phyloP scores from a whole-genome alignment of 202 grass and related monocot species.

The Zizania palustris region DNA sequence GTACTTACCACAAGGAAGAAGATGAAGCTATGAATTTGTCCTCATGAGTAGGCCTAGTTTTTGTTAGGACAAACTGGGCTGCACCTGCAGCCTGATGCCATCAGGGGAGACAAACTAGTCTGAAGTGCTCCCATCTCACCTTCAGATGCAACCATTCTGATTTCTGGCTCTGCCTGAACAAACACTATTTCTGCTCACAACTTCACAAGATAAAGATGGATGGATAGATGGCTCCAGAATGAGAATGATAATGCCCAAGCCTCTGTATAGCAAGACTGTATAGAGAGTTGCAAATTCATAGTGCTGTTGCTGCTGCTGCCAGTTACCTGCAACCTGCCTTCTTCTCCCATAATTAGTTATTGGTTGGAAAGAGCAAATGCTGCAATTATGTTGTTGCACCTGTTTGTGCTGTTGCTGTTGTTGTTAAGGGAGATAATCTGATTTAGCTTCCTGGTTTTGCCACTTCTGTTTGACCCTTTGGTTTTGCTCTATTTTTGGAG shows the following conservation, averaged over 20 bases:
- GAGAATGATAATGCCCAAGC: not conserved
- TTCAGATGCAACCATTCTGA: not conserved
- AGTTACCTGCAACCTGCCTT: not conserved
- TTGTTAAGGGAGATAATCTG: not conserved
- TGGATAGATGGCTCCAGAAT: constrained; percentile 3
- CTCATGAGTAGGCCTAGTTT: not conserved
- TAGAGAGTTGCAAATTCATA: constrained; percentile 23
- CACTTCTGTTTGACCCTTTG: not conserved
- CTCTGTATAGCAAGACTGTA: constrained; percentile 29
- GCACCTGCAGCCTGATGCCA: not conserved
- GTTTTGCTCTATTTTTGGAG: not conserved
- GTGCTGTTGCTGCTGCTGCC: not conserved
- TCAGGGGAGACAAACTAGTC: constrained; percentile 24
- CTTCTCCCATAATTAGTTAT: constrained; percentile 11
- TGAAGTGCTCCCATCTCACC: constrained; percentile 16
- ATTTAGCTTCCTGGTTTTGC: not conserved
- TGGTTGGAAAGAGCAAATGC: constrained; percentile 10
- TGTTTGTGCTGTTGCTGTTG: constrained; percentile 5
- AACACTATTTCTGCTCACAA: constrained; percentile 30
- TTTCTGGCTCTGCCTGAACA: constrained; percentile 1
- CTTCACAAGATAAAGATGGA: not conserved
- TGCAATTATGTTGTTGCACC: not conserved
- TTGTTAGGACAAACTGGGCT: constrained; percentile 10
- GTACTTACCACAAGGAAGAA: not conserved
- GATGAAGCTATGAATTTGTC: not conserved